These are phyloP conservation scores for Fagopyrum tataricum DNA, from an alignment of 148 eudicot genomes.

Conservation along the genomic window DNA sequence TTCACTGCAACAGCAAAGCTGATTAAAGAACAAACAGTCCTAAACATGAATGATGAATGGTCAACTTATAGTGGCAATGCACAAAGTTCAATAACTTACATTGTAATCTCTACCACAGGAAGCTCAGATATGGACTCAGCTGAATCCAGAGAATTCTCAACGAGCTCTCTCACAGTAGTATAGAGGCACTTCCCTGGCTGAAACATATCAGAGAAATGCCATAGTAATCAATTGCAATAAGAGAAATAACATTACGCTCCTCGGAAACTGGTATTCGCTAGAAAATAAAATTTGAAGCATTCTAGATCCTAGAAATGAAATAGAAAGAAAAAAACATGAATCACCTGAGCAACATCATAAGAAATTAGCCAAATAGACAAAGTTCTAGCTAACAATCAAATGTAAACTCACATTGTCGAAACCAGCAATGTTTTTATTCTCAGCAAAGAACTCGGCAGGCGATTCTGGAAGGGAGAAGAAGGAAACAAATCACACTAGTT, in stretches of 20 bases:
- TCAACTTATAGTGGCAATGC: neutral
- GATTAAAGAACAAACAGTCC: slow-evolving; percentile 1
- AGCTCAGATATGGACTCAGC: slow-evolving; percentile 91
- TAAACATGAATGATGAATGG: neutral
- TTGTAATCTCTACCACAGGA: slow-evolving; percentile 73
- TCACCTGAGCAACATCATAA: neutral
- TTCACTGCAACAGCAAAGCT: slow-evolving; percentile 46
- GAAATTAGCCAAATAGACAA: neutral
- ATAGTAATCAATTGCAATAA: slow-evolving; percentile 2
- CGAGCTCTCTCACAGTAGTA: slow-evolving; percentile 96
- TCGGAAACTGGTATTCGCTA: neutral
- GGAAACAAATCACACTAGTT: neutral
- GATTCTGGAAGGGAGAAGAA: slow-evolving; percentile 47
- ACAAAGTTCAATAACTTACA: slow-evolving; percentile 37
- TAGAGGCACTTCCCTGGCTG: slow-evolving; percentile 92
- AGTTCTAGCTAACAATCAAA: neutral
- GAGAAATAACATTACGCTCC: neutral
- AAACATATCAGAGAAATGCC: slow-evolving; percentile 4
- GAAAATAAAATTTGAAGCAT: neutral
- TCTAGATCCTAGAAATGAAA: neutral
- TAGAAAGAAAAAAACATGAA: neutral
- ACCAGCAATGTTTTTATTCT: slow-evolving; percentile 95
- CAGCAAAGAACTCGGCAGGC: slow-evolving; percentile 97
- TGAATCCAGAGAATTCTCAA: slow-evolving; percentile 96
- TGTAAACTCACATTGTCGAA: slow-evolving; percentile 74